Conservation (phyloP, 305 asterid genomes). For the Fraxinus velutina region DNA sequence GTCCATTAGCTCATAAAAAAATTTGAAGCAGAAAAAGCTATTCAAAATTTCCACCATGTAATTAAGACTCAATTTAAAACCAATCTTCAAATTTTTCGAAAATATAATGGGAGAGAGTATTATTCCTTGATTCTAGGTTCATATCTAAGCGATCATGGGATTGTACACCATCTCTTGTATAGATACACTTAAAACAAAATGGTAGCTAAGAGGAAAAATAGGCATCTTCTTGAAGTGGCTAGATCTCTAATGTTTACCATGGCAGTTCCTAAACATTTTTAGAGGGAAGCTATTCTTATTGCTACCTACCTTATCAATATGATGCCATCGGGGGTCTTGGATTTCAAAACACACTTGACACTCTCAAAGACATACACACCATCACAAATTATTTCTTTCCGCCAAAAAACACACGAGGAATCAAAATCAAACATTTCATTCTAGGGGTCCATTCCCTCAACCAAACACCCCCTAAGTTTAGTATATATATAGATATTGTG, state of each 20-base stretch:
- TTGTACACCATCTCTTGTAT: neutral
- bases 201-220: neutral
- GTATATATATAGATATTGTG: neutral
- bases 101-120: neutral
- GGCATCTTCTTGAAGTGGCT: neutral
- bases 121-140: neutral
- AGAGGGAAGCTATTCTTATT: neutral
- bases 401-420: neutral
- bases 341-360: neutral
- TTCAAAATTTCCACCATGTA: neutral
- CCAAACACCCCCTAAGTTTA: neutral
- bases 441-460: neutral
- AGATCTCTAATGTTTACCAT: neutral
- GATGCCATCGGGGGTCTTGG: neutral
- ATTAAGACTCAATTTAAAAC: slow-evolving; percentile 1
- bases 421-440: neutral
- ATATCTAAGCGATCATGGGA: neutral
- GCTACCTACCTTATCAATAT: neutral
- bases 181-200: neutral
- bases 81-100: neutral
- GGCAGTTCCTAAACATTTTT: neutral
- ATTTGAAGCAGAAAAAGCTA: neutral
- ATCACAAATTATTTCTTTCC: neutral
- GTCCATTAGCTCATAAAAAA: neutral
- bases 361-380: neutral